These are phyloP conservation scores for Martiniozyma abietophila DNA, from an alignment of 805 yeast genomes.

Conservation along the genomic window DNA sequence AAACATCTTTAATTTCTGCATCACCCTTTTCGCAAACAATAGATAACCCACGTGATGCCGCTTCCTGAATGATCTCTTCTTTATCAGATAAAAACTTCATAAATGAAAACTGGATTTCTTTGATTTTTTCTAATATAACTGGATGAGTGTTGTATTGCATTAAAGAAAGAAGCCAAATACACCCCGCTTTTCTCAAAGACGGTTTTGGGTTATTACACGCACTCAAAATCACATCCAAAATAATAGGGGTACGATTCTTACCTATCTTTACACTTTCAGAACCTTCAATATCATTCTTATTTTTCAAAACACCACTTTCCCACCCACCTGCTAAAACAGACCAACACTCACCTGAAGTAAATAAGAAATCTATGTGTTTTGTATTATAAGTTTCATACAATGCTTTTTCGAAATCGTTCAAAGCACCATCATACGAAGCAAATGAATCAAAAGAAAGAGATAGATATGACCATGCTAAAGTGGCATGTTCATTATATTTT, in stretches of 20 bases:
- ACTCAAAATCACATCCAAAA: conserved; percentile 42
- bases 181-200: conserved; percentile 59
- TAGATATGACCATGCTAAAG: conserved; percentile 46
- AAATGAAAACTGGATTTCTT: conserved; percentile 64
- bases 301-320: conserved; percentile 47
- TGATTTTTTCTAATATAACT: conserved; percentile 32
- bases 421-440: background rate
- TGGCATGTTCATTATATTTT: conserved; percentile 44
- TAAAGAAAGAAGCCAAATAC: conserved; percentile 78
- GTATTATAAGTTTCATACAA: conserved; percentile 52
- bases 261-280: conserved; percentile 29
- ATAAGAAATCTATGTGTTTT: conserved; percentile 66
- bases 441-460: conserved; percentile 29
- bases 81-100: conserved; percentile 70
- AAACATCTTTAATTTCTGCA: conserved; percentile 51
- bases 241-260: conserved; percentile 16
- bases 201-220: conserved; percentile 64
- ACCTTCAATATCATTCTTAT: conserved; percentile 53
- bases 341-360: conserved; percentile 79
- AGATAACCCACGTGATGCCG: conserved; percentile 84
- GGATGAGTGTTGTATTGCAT: conserved; percentile 62
- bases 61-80: conserved; percentile 85
- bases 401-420: conserved; percentile 29
- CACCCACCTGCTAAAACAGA: conserved; percentile 67
- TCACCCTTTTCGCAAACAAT: conserved; percentile 74